Conservation (phyloP, 495 filamentous ascomycete species). For the Aspergillus taichungensis region DNA sequence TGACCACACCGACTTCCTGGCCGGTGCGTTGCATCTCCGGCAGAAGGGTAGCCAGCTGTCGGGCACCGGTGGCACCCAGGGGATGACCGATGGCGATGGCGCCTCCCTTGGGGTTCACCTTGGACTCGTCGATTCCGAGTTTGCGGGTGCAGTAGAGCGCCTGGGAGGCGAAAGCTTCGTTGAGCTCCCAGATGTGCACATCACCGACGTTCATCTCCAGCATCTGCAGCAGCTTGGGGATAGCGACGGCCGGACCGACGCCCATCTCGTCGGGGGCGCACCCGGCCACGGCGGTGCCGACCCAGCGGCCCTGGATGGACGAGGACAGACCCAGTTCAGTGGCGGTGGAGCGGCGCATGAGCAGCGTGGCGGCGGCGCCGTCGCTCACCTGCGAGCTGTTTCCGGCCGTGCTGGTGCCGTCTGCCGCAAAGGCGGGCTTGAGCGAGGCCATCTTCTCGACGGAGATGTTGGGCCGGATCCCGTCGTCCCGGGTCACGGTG, state of each 20-base stretch:
- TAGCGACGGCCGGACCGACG: constrained; percentile 75
- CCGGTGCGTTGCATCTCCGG: constrained; percentile 55
- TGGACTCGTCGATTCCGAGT: constrained; percentile 57
- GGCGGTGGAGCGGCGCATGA: constrained; percentile 82
- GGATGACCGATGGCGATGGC: constrained; percentile 92
- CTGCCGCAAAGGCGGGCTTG: constrained; percentile 72
- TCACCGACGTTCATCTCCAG: constrained; percentile 57
- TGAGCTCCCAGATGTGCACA: constrained; percentile 89
- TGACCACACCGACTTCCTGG: constrained; percentile 62
- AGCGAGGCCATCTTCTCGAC: constrained; percentile 64
- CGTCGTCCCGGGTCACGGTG: constrained; percentile 67
- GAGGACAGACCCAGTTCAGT: constrained; percentile 57
- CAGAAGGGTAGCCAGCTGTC: constrained; percentile 70
- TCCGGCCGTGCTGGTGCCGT: constrained; percentile 73
- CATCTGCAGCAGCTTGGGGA: constrained; percentile 65
- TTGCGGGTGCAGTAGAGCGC: constrained; percentile 70
- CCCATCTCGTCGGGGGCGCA: constrained; percentile 91
- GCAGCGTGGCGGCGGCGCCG: constrained; percentile 71
- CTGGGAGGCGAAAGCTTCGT: constrained; percentile 91
- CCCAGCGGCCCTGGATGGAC: constrained; percentile 71
- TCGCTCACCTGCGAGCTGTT: constrained; percentile 84
- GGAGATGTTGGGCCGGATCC: constrained; percentile 58
- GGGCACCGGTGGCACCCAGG: constrained; percentile 81
- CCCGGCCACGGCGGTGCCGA: constrained; percentile 61
- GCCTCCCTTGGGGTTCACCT: constrained; percentile 86